phyloP scores from a whole-genome alignment of 148 eudicot genomes.

The Talinum fruticosum region DNA sequence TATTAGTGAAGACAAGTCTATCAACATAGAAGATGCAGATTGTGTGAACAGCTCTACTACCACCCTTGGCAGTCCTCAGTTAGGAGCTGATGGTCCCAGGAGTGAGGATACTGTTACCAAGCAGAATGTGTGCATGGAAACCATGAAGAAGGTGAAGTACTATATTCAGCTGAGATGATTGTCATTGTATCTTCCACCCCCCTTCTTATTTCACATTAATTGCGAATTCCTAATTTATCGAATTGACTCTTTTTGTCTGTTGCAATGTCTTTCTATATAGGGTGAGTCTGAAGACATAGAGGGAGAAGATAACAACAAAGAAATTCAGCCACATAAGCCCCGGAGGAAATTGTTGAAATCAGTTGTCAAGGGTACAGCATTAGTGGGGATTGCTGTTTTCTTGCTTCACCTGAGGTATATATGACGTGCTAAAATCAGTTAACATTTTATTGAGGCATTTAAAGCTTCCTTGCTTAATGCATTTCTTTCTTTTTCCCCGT shows the following conservation, averaged over 20 bases:
- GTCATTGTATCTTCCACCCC: background rate
- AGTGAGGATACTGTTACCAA: constrained; percentile 9
- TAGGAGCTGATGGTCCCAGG: background rate
- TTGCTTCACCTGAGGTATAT: constrained; percentile 62
- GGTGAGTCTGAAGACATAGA: constrained; percentile 12
- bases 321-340: constrained; percentile 28
- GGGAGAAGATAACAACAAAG: constrained; percentile 21
- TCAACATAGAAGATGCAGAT: constrained; percentile 12
- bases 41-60: background rate
- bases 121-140: constrained; percentile 7
- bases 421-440: background rate
- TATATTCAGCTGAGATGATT: constrained; percentile 7
- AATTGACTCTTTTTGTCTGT: background rate
- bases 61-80: constrained; percentile 11
- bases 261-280: constrained; percentile 21
- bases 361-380: constrained; percentile 61
- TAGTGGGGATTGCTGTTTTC: constrained; percentile 57
- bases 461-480: background rate
- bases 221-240: background rate
- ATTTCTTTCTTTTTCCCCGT: background rate
- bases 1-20: background rate
- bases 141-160: constrained; percentile 25
- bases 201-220: background rate
- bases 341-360: constrained; percentile 42
- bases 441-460: background rate